Evolutionary conservation across 768 basidiomycete genomes (phyloP).

Genomic region (Mycena crocata): DNA sequence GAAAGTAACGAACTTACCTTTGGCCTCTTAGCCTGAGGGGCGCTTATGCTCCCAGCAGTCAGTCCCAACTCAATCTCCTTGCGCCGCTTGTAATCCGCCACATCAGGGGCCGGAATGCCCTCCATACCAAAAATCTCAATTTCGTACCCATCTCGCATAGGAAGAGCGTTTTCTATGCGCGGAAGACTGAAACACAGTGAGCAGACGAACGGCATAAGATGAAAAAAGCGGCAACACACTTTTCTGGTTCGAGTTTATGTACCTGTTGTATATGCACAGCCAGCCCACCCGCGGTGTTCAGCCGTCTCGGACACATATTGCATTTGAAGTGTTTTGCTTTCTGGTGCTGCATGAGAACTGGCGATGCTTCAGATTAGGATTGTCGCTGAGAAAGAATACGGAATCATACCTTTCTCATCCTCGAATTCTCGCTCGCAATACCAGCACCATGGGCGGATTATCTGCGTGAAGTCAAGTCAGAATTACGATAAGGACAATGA

Average conservation of each 20-base stretch:
- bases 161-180: constrained; percentile 96
- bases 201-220: constrained; percentile 7
- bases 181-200: constrained; percentile 59
- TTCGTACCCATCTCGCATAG: constrained; percentile 97
- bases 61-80: constrained; percentile 96
- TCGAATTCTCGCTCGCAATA: constrained; percentile 99
- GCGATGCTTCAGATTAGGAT: constrained; percentile 12
- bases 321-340: constrained; percentile 99
- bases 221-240: constrained; percentile 55
- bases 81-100: constrained; percentile 95
- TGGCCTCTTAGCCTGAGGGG: constrained; percentile 84
- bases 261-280: constrained; percentile 99
- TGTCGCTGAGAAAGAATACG: neutral
- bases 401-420: constrained; percentile 91
- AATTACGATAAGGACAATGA: neutral
- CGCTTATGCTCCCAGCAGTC: constrained; percentile 82
- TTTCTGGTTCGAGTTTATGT: constrained; percentile 98
- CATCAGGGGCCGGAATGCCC: constrained; percentile 93
- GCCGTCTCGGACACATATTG: constrained; percentile 91
- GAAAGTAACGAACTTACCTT: constrained; percentile 47
- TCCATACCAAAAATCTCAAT: constrained; percentile 99
- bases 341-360: constrained; percentile 98
- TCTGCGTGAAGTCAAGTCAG: constrained; percentile 52
- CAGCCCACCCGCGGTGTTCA: constrained; percentile 97
- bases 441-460: constrained; percentile 97